phyloP scores from a whole-genome alignment of 306 rosid species.

The Cucumis melo region DNA sequence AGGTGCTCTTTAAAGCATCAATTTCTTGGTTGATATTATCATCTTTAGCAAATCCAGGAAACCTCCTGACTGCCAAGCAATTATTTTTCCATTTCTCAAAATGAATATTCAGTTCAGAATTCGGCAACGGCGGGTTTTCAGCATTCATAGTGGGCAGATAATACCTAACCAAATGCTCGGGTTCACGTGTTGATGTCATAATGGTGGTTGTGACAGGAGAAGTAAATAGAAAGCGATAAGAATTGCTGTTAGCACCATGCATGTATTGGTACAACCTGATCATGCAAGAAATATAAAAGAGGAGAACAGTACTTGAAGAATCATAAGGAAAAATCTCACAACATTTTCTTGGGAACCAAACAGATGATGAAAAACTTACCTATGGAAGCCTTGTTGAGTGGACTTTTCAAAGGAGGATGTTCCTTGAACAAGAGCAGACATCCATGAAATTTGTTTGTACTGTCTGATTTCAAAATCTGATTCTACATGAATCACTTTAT shows the following conservation, averaged over 20 bases:
- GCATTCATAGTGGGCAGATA: constrained; percentile 23
- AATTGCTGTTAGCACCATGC: constrained; percentile 47
- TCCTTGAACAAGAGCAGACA: constrained; percentile 35
- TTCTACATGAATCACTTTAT: constrained; percentile 30
- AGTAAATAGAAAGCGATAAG: constrained; percentile 26
- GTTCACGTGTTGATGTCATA: constrained; percentile 10
- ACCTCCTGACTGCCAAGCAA: constrained; percentile 53
- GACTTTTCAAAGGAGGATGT: constrained; percentile 43
- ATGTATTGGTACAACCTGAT: constrained; percentile 57
- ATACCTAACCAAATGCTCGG: constrained; percentile 25
- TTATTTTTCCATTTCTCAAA: constrained; percentile 37
- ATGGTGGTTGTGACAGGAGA: constrained; percentile 55
- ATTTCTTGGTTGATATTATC: constrained; percentile 30
- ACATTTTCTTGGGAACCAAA: not conserved
- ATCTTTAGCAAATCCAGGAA: constrained; percentile 58
- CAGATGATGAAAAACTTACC: constrained; percentile 17
- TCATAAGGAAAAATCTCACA: not conserved
- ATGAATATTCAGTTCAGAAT: constrained; percentile 34
- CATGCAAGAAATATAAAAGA: not conserved
- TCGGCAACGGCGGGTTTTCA: constrained; percentile 39
- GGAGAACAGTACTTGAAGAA: not conserved
- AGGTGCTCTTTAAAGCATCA: constrained; percentile 31
- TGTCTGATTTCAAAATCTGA: constrained; percentile 65
- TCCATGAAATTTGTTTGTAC: constrained; percentile 51
- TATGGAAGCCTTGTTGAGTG: constrained; percentile 59